These are phyloP conservation scores for Linnemannia schmuckeri DNA, from an alignment of 192 early-diverging fungal species.

Conservation along the genomic window DNA sequence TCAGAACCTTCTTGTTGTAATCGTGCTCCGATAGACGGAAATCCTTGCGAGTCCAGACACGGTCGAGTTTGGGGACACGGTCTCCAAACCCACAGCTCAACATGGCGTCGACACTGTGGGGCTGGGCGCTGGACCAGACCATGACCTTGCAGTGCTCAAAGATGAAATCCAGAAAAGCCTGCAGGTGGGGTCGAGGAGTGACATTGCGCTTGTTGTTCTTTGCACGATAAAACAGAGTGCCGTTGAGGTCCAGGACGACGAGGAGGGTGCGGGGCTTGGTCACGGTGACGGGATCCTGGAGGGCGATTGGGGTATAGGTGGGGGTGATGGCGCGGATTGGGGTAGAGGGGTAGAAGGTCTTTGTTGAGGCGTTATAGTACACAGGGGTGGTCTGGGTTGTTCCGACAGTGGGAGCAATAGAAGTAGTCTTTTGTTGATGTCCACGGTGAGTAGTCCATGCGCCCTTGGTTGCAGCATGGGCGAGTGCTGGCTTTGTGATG, in stretches of 20 bases:
- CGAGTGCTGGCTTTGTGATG: neutral
- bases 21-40: conserved; percentile 62
- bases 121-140: conserved; percentile 82
- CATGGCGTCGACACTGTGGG: conserved; percentile 62
- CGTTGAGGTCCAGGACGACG: conserved; percentile 80
- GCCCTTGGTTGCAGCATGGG: neutral
- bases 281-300: conserved; percentile 23
- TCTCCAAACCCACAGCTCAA: conserved; percentile 32
- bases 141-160: conserved; percentile 74
- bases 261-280: conserved; percentile 46
- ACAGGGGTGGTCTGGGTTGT: neutral
- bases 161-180: conserved; percentile 69
- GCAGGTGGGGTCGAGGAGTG: conserved; percentile 66
- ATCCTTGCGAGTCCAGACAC: conserved; percentile 71
- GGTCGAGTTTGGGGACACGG: conserved; percentile 59
- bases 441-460: neutral
- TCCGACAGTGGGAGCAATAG: neutral
- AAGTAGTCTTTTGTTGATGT: neutral
- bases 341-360: conserved; percentile 25
- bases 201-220: conserved; percentile 40
- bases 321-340: conserved; percentile 39
- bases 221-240: conserved; percentile 71
- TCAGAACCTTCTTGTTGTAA: conserved; percentile 57
- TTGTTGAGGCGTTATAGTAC: conserved; percentile 18
- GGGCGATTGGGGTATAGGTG: conserved; percentile 24